Evolutionary conservation across 2,329 filamentous ascomycete species (phyloP).

Genomic region (Trichoderma sp.): DNA sequence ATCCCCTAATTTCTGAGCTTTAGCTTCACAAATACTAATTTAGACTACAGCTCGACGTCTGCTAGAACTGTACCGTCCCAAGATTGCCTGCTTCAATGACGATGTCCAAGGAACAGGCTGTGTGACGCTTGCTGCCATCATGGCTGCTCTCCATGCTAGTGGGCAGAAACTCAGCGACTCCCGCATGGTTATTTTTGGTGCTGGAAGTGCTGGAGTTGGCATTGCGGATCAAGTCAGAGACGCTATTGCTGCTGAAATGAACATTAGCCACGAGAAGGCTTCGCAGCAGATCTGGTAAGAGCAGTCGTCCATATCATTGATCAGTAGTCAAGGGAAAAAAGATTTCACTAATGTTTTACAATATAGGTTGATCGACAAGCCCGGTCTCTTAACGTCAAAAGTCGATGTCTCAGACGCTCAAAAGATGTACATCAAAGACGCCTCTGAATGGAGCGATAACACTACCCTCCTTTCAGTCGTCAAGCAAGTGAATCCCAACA

Average conservation of each 20-base stretch:
- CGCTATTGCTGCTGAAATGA: constrained; percentile 67
- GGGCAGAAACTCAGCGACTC: constrained; percentile 65
- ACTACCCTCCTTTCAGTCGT: constrained; percentile 64
- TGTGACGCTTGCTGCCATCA: constrained; percentile 79
- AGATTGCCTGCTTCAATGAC: constrained; percentile 85
- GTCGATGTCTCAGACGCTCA: constrained; percentile 66
- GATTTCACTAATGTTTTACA: too few species aligned
- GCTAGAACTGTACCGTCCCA: constrained; percentile 68
- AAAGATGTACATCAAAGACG: constrained; percentile 61
- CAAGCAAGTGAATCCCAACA: constrained; percentile 70
- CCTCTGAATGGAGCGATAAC: constrained; percentile 60
- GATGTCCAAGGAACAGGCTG: constrained; percentile 88
- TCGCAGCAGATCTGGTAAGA: constrained; percentile 72
- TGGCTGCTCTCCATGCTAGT: constrained; percentile 70
- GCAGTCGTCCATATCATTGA: too few species aligned
- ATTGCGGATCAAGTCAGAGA: constrained; percentile 84
- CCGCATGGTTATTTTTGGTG: constrained; percentile 72
- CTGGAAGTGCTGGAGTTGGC: constrained; percentile 77
- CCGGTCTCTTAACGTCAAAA: constrained; percentile 67
- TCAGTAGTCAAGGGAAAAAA: too few species aligned
- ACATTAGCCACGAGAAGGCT: constrained; percentile 69
- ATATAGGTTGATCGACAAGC: constrained; percentile 73
- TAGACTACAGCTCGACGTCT: constrained; percentile 59
- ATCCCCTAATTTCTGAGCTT: not conserved
- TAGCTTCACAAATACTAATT: not conserved